Evolutionary conservation across 78 protist genomes (phyloP).

Genomic region (Dictyostelium firmibasis): DNA sequence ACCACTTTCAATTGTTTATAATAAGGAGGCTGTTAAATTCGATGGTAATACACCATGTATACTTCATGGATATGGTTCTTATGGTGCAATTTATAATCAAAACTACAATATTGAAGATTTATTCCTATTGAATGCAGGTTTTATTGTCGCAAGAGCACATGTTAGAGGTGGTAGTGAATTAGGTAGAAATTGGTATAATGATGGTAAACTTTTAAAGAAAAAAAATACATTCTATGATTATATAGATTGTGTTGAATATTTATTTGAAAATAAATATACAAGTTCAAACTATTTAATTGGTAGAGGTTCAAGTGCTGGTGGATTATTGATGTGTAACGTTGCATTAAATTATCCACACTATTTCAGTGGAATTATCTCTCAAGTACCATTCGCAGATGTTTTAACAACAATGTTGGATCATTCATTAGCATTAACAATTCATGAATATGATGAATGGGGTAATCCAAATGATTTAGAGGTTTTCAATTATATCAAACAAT

Average conservation of each 20-base stretch:
- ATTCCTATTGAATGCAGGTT: slow-evolving; percentile 52
- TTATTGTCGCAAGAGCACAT: slow-evolving; percentile 56
- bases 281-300: slow-evolving; percentile 13
- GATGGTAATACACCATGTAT: slow-evolving; percentile 27
- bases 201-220: slow-evolving; percentile 47
- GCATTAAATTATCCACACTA: slow-evolving; percentile 33
- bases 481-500: slow-evolving; percentile 74
- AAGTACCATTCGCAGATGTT: slow-evolving; percentile 82
- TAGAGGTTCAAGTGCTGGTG: slow-evolving; percentile 79
- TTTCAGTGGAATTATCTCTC: slow-evolving; percentile 53
- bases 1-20: slow-evolving; percentile 42
- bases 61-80: slow-evolving; percentile 80
- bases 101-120: slow-evolving; percentile 17
- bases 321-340: slow-evolving; percentile 72
- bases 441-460: slow-evolving; percentile 93
- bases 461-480: slow-evolving; percentile 49
- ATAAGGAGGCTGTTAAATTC: neutral
- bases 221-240: slow-evolving; percentile 64
- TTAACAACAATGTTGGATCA: slow-evolving; percentile 78
- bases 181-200: slow-evolving; percentile 58
- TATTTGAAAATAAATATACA: slow-evolving; percentile 14
- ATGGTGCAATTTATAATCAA: slow-evolving; percentile 36
- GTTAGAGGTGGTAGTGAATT: slow-evolving; percentile 82
- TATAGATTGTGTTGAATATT: slow-evolving; percentile 71
- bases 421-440: slow-evolving; percentile 82